A percentile compares a stretch with the other conserved stretches of the same genome.
phyloP scores from a whole-genome alignment of 192 early-diverging fungal species.

The Phycomyces nitens region DNA sequence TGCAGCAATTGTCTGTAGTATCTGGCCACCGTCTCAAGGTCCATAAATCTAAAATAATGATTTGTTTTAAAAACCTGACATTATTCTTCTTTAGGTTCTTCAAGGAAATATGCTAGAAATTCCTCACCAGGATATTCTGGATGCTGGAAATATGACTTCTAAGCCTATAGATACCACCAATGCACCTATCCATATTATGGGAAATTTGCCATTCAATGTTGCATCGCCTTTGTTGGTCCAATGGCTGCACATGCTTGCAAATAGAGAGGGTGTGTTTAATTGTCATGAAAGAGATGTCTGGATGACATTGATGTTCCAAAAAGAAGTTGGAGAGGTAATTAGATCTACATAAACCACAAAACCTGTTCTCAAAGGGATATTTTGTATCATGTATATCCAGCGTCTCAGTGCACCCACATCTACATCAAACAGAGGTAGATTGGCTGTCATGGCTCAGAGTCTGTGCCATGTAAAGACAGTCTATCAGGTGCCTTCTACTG shows the following conservation, averaged over 20 bases:
- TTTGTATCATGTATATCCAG: constrained; percentile 22
- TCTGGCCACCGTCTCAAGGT: constrained; percentile 49
- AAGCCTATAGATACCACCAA: not conserved
- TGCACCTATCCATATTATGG: constrained; percentile 58
- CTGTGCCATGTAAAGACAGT: constrained; percentile 62
- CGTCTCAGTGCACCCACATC: constrained; percentile 55
- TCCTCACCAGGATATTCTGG: constrained; percentile 51
- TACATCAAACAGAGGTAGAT: constrained; percentile 54
- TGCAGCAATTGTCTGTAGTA: constrained; percentile 67
- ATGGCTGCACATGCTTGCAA: constrained; percentile 62
- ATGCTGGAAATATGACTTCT: constrained; percentile 26
- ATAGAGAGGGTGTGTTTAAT: constrained; percentile 57
- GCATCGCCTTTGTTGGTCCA: constrained; percentile 69
- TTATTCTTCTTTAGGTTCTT: constrained; percentile 33
- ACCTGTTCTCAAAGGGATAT: not conserved
- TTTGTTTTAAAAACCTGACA: not conserved
- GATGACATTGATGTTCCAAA: constrained; percentile 86
- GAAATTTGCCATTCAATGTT: constrained; percentile 77
- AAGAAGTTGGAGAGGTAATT: constrained; percentile 64
- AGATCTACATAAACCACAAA: not conserved
- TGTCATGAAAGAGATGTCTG: constrained; percentile 25
- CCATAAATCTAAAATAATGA: not conserved
- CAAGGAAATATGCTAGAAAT: constrained; percentile 64
- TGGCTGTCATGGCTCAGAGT: constrained; percentile 70
- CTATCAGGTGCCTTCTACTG: constrained; percentile 55